These are phyloP conservation scores for Lolium rigidum DNA, from an alignment of 176 grass and related monocot species.

Conservation along the genomic window DNA sequence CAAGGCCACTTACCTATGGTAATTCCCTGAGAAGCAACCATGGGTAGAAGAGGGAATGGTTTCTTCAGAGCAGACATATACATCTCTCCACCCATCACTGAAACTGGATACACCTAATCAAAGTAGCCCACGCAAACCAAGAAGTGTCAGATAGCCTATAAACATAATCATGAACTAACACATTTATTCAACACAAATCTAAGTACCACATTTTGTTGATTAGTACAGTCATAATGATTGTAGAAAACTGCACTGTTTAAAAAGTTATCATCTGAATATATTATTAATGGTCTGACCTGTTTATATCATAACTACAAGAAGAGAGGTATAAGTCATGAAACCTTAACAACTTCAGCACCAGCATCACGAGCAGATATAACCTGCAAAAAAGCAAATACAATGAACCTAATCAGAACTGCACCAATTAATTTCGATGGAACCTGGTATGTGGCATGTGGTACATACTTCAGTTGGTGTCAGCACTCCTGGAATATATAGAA, in stretches of 20 bases:
- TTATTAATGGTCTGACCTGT: slow-evolving; percentile 16
- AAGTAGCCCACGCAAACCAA: slow-evolving; percentile 21
- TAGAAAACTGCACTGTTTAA: background rate
- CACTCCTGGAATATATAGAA: slow-evolving; percentile 92
- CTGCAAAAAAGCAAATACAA: slow-evolving; percentile 47
- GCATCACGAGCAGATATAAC: slow-evolving; percentile 75
- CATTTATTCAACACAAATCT: slow-evolving; percentile 8
- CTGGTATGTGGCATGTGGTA: slow-evolving; percentile 33
- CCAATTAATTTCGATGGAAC: slow-evolving; percentile 10
- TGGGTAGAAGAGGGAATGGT: slow-evolving; percentile 80
- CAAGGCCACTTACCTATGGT: slow-evolving; percentile 48
- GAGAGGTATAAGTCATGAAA: slow-evolving; percentile 30
- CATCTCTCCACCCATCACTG: slow-evolving; percentile 72
- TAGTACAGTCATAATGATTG: background rate
- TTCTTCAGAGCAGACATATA: slow-evolving; percentile 91
- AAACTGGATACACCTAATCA: slow-evolving; percentile 82
- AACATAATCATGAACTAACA: background rate
- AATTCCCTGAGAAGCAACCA: slow-evolving; percentile 97
- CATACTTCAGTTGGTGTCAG: slow-evolving; percentile 90
- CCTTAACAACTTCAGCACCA: slow-evolving; percentile 84
- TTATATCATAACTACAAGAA: slow-evolving; percentile 32
- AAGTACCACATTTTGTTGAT: background rate
- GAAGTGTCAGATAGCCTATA: background rate
- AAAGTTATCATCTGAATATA: background rate
- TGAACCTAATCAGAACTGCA: slow-evolving; percentile 22